These are phyloP conservation scores for Hypomontagnella submonticulosa DNA, from an alignment of 495 filamentous ascomycete species.

Conservation along the genomic window DNA sequence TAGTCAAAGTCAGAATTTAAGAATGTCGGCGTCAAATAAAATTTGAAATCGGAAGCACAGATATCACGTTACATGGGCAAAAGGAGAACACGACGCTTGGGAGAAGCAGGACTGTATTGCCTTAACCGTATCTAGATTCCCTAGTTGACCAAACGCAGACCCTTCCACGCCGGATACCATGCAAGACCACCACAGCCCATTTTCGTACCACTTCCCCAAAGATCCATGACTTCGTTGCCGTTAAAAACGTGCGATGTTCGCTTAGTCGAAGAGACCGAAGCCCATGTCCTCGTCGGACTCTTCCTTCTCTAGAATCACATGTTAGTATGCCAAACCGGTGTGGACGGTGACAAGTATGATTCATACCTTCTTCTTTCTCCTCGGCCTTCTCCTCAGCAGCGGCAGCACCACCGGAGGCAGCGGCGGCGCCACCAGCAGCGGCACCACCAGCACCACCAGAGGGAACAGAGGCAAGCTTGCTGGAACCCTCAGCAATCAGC, in stretches of 20 bases:
- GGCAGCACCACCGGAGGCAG: conserved; percentile 69
- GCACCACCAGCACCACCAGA: conserved; percentile 83
- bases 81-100: not conserved
- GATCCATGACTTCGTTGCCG: conserved; percentile 43
- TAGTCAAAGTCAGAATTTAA: no score
- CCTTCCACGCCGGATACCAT: conserved; percentile 45
- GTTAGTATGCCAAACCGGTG: conserved; percentile 48
- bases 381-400: conserved; percentile 76
- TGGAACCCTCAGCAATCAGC: conserved; percentile 90
- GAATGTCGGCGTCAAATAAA: no score
- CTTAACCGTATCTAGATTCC: conserved; percentile 40
- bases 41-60: conserved; percentile 23
- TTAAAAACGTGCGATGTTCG: conserved; percentile 32
- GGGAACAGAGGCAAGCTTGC: conserved; percentile 97
- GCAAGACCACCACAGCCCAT: conserved; percentile 43
- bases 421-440: conserved; percentile 70
- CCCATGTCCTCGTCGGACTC: conserved; percentile 99
- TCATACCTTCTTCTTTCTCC: conserved; percentile 77
- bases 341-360: not conserved
- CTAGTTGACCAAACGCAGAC: conserved; percentile 43
- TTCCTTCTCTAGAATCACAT: conserved; percentile 62
- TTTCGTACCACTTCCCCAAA: conserved; percentile 44
- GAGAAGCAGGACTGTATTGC: conserved; percentile 48
- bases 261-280: conserved; percentile 99
- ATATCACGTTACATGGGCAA: conserved; percentile 1